These are phyloP conservation scores for Neofusicoccum umdonicola DNA, from an alignment of 2,329 filamentous ascomycete genomes.

Conservation along the genomic window DNA sequence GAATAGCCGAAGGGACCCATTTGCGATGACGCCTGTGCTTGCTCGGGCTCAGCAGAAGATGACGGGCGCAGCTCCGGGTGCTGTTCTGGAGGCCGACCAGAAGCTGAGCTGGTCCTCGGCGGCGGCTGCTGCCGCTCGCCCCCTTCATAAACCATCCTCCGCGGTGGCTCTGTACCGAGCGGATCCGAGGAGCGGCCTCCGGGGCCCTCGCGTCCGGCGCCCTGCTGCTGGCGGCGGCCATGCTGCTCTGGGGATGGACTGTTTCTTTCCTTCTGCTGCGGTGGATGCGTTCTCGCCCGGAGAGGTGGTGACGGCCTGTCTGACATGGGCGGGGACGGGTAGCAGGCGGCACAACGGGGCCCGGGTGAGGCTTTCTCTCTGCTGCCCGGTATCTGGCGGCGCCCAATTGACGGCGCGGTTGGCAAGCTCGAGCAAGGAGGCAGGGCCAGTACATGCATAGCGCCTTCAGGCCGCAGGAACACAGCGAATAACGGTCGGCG, in stretches of 20 bases:
- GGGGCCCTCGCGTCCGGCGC: not conserved
- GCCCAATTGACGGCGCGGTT: constrained; percentile 35
- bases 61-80: constrained; percentile 8
- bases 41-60: constrained; percentile 5
- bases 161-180: constrained; percentile 10
- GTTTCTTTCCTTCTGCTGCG: constrained; percentile 17
- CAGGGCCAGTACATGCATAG: constrained; percentile 43
- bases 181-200: constrained; percentile 6
- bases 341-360: constrained; percentile 29
- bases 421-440: constrained; percentile 31
- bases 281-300: constrained; percentile 22
- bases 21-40: constrained; percentile 8
- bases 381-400: constrained; percentile 24
- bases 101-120: not conserved
- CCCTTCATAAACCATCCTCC: constrained; percentile 16
- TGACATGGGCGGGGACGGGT: constrained; percentile 54
- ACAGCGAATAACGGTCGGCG: constrained; percentile 15
- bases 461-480: constrained; percentile 25
- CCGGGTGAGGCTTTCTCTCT: constrained; percentile 13
- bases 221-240: constrained; percentile 9
- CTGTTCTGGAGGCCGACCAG: not conserved
- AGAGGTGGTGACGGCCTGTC: constrained; percentile 46
- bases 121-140: constrained; percentile 12
- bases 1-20: constrained; percentile 16
- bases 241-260: constrained; percentile 14